phyloP scores from a whole-genome alignment of 2,329 filamentous ascomycete genomes.

The Monosporascus sp. region DNA sequence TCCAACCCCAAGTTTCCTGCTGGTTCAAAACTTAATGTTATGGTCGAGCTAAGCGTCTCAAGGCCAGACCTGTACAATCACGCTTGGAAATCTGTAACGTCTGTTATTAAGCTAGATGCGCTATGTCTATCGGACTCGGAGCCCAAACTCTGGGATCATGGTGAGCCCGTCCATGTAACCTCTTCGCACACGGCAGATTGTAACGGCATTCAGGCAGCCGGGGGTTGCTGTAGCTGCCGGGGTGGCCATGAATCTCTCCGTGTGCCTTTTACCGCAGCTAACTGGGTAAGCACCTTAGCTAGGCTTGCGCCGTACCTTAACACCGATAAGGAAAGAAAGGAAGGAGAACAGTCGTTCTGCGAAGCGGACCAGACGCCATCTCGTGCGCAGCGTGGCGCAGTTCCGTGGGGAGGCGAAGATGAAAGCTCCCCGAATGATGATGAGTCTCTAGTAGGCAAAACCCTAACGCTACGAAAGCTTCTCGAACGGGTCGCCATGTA shows the following conservation, averaged over 20 bases:
- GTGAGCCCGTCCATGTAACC: constrained; percentile 44
- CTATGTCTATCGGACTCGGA: constrained; percentile 38
- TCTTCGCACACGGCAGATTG: constrained; percentile 45
- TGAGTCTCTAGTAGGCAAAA: constrained; percentile 13
- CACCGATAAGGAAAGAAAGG: constrained; percentile 21
- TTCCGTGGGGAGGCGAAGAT: background rate
- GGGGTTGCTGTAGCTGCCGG: constrained; percentile 28
- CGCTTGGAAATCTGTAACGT: constrained; percentile 56
- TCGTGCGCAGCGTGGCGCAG: constrained; percentile 6
- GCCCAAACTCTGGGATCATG: constrained; percentile 38
- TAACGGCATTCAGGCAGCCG: constrained; percentile 24
- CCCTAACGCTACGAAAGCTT: constrained; percentile 38
- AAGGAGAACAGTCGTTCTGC: constrained; percentile 15
- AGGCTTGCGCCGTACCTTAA: constrained; percentile 47
- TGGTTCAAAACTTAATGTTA: constrained; percentile 53
- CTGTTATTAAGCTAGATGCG: constrained; percentile 52
- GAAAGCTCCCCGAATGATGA: constrained; percentile 1
- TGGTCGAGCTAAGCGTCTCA: constrained; percentile 54
- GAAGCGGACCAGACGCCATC: constrained; percentile 14
- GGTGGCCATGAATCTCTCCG: constrained; percentile 42
- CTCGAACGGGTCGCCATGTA: constrained; percentile 60
- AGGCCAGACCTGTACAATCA: constrained; percentile 48
- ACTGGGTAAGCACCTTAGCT: constrained; percentile 54
- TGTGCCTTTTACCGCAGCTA: constrained; percentile 52
- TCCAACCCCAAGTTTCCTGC: constrained; percentile 48